Evolutionary conservation across 2,329 filamentous ascomycete genomes (phyloP).

Genomic region (Xylaria sp.): DNA sequence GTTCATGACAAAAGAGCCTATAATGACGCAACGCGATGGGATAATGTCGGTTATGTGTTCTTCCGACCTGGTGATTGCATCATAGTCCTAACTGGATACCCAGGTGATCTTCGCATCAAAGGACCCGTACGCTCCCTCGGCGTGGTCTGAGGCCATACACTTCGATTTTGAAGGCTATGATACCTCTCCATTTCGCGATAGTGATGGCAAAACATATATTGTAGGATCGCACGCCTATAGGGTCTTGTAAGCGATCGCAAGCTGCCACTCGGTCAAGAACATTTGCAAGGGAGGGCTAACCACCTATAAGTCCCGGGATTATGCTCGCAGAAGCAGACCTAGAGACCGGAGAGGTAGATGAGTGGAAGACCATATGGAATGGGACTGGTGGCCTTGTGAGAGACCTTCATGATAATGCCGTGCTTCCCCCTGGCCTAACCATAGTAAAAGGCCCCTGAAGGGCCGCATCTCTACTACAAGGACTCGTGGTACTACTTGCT

Average conservation of each 20-base stretch:
- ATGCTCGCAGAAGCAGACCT: conserved; percentile 48
- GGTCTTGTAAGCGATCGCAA: conserved; percentile 34
- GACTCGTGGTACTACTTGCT: conserved; percentile 60
- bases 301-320: conserved; percentile 44
- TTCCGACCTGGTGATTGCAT: background rate
- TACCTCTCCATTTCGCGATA: conserved; percentile 61
- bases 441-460: conserved; percentile 49
- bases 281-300: background rate
- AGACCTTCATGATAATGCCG: background rate
- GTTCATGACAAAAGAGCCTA: conserved; percentile 43
- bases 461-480: conserved; percentile 59
- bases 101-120: conserved; percentile 52
- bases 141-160: conserved; percentile 56
- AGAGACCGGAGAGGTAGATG: conserved; percentile 47
- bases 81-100: background rate
- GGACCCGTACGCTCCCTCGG: conserved; percentile 48
- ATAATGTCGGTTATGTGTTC: conserved; percentile 36
- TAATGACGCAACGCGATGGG: conserved; percentile 42
- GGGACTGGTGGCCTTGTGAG: conserved; percentile 50
- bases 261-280: background rate
- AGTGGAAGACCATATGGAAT: conserved; percentile 52
- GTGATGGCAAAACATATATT: conserved; percentile 59
- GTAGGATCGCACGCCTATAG: conserved; percentile 48
- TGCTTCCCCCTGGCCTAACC: background rate
- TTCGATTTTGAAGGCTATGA: conserved; percentile 60